Percentiles rank a stretch among this genome's conserved stretches.
Evolutionary conservation across 1,284 basidiomycete species (phyloP).

Genomic region (Volvariella surrecta): DNA sequence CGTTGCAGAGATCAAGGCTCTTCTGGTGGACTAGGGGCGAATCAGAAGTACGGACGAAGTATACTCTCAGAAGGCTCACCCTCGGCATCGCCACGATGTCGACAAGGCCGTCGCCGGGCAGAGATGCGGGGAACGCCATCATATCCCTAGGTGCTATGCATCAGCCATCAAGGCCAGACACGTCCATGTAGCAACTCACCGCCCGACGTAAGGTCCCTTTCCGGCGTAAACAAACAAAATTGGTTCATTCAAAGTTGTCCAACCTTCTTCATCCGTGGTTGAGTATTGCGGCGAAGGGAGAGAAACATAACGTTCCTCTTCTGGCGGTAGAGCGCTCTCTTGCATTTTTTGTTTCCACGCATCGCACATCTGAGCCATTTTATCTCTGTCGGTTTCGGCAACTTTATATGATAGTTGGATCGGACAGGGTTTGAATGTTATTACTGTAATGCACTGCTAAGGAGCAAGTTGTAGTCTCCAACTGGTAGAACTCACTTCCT

Average conservation of each 20-base stretch:
- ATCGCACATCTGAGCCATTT: constrained; percentile 49
- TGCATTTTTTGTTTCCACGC: constrained; percentile 19
- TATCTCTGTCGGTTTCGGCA: constrained; percentile 62
- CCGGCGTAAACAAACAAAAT: constrained; percentile 68
- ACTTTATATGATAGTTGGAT: constrained; percentile 68
- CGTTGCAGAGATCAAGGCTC: constrained; percentile 50
- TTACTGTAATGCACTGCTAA: constrained; percentile 42
- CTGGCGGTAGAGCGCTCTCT: neutral
- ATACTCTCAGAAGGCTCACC: constrained; percentile 28
- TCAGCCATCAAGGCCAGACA: neutral
- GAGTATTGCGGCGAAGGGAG: constrained; percentile 37
- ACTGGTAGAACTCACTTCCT: constrained; percentile 39
- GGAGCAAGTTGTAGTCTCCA: constrained; percentile 5
- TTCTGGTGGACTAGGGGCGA: constrained; percentile 41
- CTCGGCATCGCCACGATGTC: constrained; percentile 69
- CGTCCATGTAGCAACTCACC: constrained; percentile 32
- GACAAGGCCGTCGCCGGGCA: constrained; percentile 73
- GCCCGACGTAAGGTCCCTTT: constrained; percentile 63
- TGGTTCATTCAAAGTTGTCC: constrained; percentile 64
- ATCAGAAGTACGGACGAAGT: neutral
- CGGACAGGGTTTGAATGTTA: constrained; percentile 60
- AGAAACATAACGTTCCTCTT: constrained; percentile 7
- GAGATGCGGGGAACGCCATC: constrained; percentile 82
- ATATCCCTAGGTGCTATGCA: constrained; percentile 47
- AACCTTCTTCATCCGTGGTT: constrained; percentile 44